Conservation (phyloP, 2,329 filamentous ascomycete species). For the Chaetomiaceae sp. region DNA sequence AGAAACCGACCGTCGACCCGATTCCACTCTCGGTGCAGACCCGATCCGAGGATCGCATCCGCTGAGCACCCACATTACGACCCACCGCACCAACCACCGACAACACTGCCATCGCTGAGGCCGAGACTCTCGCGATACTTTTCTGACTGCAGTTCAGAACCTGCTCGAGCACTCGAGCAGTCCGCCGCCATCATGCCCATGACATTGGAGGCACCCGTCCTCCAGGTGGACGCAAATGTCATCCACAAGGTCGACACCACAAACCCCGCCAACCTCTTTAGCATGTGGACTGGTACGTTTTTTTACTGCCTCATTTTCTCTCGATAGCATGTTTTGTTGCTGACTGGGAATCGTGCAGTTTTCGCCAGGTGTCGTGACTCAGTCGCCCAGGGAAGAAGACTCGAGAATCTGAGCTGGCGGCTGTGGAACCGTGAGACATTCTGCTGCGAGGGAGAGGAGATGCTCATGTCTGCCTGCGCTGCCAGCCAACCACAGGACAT, state of each 20-base stretch:
- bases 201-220: constrained; percentile 74
- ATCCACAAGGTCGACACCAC: constrained; percentile 93
- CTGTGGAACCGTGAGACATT: constrained; percentile 93
- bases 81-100: constrained; percentile 5
- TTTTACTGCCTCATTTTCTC: not conserved
- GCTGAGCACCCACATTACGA: not conserved
- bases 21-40: constrained; percentile 23
- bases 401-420: constrained; percentile 95
- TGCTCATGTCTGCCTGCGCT: constrained; percentile 39
- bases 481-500: constrained; percentile 48
- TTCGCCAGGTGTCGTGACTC: constrained; percentile 93
- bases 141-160: constrained; percentile 17
- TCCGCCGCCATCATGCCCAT: constrained; percentile 64
- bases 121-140: too few species aligned
- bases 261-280: constrained; percentile 88
- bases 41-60: constrained; percentile 23
- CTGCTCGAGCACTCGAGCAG: constrained; percentile 37
- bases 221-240: constrained; percentile 85
- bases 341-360: constrained; percentile 47
- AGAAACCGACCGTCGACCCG: constrained; percentile 3
- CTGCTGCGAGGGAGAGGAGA: constrained; percentile 66
- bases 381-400: constrained; percentile 82
- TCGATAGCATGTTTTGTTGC: not conserved
- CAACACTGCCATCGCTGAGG: constrained; percentile 21
- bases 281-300: constrained; percentile 85